phyloP scores from a whole-genome alignment of 805 yeast species.

The Candida manassasensis region DNA sequence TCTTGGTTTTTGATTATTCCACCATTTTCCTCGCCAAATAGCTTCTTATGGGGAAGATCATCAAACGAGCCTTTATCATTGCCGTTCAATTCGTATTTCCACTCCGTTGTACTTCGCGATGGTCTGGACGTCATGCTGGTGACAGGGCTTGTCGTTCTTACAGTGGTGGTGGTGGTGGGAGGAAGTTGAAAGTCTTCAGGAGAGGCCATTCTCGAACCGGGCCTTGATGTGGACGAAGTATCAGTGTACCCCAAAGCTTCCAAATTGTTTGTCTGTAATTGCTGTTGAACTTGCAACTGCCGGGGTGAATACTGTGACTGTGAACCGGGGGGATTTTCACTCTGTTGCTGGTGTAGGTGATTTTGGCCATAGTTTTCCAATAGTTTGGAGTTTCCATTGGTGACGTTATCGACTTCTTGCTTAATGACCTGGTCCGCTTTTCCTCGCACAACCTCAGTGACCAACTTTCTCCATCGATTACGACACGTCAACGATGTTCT shows the following conservation, averaged over 20 bases:
- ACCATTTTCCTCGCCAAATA: slow-evolving; percentile 21
- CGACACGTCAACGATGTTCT: slow-evolving; percentile 88
- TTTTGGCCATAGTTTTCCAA: slow-evolving; percentile 3
- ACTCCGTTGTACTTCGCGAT: slow-evolving; percentile 41
- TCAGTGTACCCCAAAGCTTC: not conserved
- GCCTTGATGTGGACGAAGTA: not conserved
- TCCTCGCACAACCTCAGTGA: slow-evolving; percentile 68
- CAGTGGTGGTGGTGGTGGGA: slow-evolving; percentile 4
- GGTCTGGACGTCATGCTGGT: slow-evolving; percentile 9
- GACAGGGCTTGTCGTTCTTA: slow-evolving; percentile 2
- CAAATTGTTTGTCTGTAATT: slow-evolving; percentile 1
- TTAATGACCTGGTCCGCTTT: slow-evolving; percentile 53
- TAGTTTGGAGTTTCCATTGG: slow-evolving; percentile 17
- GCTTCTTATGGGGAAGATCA: slow-evolving; percentile 17
- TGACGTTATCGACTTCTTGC: slow-evolving; percentile 54
- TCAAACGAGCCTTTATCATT: slow-evolving; percentile 21
- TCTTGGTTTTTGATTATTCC: slow-evolving; percentile 53
- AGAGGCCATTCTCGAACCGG: not conserved
- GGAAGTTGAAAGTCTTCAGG: not conserved
- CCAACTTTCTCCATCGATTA: slow-evolving; percentile 86
- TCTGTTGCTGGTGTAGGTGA: not conserved
- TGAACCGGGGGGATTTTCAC: not conserved
- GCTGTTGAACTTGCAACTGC: slow-evolving; percentile 1
- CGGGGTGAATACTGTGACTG: not conserved
- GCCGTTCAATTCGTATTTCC: slow-evolving; percentile 50